Percentiles rank a stretch among this genome's conserved stretches.
These are phyloP conservation scores for Alectoria sarmentosa DNA, from an alignment of 495 filamentous ascomycete genomes.

Conservation along the genomic window DNA sequence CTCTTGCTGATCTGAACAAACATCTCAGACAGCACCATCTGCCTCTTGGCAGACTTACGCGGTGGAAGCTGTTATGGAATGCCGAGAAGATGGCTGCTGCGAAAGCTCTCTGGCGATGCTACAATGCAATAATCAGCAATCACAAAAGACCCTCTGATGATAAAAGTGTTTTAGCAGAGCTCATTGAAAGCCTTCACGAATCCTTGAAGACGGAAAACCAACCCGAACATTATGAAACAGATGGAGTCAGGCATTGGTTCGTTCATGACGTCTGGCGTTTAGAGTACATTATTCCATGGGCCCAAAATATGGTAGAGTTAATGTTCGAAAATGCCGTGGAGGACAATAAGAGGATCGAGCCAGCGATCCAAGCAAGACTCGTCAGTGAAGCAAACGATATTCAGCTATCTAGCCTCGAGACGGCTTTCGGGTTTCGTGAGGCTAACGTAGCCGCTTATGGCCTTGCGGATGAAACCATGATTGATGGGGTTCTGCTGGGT, in stretches of 20 bases:
- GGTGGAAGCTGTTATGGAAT: constrained; percentile 80
- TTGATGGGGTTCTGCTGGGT: constrained; percentile 58
- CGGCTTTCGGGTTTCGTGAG: constrained; percentile 66
- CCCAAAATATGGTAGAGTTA: constrained; percentile 61
- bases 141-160: constrained; percentile 39
- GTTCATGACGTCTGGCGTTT: constrained; percentile 65
- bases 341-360: constrained; percentile 32
- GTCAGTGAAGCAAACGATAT: constrained; percentile 75
- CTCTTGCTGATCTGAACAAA: constrained; percentile 62
- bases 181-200: constrained; percentile 62
- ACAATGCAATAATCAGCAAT: constrained; percentile 49
- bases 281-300: constrained; percentile 69
- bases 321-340: constrained; percentile 48
- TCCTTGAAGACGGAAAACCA: constrained; percentile 58
- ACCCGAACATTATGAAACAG: constrained; percentile 53
- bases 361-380: constrained; percentile 38
- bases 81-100: constrained; percentile 87
- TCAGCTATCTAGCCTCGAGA: constrained; percentile 61
- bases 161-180: constrained; percentile 55
- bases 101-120: constrained; percentile 66
- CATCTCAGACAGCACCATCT: constrained; percentile 52
- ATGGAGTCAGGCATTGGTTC: constrained; percentile 75
- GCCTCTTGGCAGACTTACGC: constrained; percentile 51
- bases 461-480: constrained; percentile 52
- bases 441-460: constrained; percentile 62